phyloP scores from a whole-genome alignment of 805 yeast species.

The Metschnikowia noctiluminum region DNA sequence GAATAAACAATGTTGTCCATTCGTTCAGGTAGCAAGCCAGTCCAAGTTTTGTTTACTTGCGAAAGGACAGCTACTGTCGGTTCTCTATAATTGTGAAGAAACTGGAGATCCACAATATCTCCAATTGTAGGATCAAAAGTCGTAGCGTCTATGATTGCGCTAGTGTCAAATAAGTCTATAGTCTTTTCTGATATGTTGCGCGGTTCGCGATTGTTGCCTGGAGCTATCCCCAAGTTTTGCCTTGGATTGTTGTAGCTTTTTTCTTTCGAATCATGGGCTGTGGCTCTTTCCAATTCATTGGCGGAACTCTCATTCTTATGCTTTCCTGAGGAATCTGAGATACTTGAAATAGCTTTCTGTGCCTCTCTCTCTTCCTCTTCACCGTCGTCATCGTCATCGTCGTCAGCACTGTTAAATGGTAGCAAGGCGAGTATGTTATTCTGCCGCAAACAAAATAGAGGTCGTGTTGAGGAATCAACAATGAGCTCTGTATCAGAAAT shows the following conservation, averaged over 20 bases:
- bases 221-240: not conserved
- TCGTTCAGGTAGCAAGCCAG: constrained; percentile 60
- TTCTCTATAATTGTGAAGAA: constrained; percentile 69
- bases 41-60: constrained; percentile 62
- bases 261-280: not conserved
- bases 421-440: constrained; percentile 69
- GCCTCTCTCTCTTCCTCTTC: not conserved
- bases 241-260: not conserved
- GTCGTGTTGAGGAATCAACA: constrained; percentile 55
- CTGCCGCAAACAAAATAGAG: constrained; percentile 56
- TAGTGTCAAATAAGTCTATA: constrained; percentile 41
- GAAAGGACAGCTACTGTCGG: constrained; percentile 77
- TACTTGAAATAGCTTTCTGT: not conserved
- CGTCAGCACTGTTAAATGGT: constrained; percentile 50
- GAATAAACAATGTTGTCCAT: constrained; percentile 62
- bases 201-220: not conserved
- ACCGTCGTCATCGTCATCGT: not conserved
- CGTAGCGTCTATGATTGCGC: constrained; percentile 57
- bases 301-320: not conserved
- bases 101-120: constrained; percentile 68
- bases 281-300: not conserved
- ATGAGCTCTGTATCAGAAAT: constrained; percentile 44
- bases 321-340: not conserved
- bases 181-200: not conserved
- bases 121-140: constrained; percentile 55